Percentiles rank a stretch among this genome's conserved stretches.
phyloP scores from a whole-genome alignment of 2,329 filamentous ascomycete genomes.

The Neofusicoccum laricinum region DNA sequence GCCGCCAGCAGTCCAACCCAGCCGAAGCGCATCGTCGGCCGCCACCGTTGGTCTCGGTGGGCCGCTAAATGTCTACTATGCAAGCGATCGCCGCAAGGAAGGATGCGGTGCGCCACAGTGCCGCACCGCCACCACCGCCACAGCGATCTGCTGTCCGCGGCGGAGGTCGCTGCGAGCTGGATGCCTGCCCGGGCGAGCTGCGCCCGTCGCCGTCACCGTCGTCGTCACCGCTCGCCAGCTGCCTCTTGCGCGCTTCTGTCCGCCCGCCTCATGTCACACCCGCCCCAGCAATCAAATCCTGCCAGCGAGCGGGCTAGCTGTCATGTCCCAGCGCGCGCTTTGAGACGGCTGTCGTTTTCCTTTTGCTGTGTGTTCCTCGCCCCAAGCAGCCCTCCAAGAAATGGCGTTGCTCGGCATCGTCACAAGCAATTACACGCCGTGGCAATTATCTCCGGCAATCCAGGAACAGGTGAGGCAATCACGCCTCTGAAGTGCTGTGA shows the following conservation, averaged over 20 bases:
- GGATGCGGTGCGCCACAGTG: neutral
- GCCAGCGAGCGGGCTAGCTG: neutral
- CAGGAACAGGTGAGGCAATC: neutral
- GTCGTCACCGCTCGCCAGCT: neutral
- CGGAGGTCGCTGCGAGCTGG: neutral
- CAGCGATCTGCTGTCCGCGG: neutral
- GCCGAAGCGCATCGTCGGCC: neutral
- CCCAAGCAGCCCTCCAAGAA: neutral
- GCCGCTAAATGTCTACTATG: neutral
- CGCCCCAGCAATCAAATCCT: neutral
- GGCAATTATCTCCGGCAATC: neutral
- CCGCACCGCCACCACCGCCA: neutral
- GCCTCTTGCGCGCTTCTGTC: neutral
- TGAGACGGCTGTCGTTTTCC: neutral
- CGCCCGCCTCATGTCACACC: neutral
- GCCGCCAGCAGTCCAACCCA: neutral
- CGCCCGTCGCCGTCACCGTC: neutral
- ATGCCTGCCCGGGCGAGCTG: neutral
- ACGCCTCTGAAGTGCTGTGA: neutral
- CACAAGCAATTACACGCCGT: neutral
- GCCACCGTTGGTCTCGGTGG: neutral
- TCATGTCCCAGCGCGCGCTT: neutral
- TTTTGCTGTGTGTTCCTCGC: neutral
- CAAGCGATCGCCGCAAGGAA: neutral
- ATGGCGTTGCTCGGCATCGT: neutral